Evolutionary conservation across 2,329 filamentous ascomycete species (phyloP).

Genomic region (Hypomyces rosellus): DNA sequence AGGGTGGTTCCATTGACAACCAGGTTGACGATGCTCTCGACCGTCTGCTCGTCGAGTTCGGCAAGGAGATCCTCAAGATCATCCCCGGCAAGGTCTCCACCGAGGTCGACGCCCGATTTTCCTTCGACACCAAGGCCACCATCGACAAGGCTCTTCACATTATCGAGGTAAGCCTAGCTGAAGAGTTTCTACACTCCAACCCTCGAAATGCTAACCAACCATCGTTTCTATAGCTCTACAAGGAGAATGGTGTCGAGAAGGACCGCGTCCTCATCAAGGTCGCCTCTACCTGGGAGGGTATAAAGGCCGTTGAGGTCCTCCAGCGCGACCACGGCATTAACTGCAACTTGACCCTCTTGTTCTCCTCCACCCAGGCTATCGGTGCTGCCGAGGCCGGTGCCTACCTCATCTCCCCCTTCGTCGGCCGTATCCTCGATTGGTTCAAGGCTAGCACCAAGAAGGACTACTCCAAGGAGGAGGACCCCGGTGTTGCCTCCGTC

Average conservation of each 20-base stretch:
- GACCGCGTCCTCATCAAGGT: slow-evolving; percentile 97
- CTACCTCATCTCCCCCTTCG: slow-evolving; percentile 98
- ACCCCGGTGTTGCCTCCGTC: slow-evolving; percentile 94
- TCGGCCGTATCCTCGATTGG: slow-evolving; percentile 98
- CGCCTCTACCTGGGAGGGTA: slow-evolving; percentile 98
- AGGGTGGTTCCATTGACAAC: slow-evolving; percentile 62
- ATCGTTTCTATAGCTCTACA: slow-evolving; percentile 67
- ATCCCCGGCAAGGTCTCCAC: slow-evolving; percentile 98
- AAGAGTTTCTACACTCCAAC: not conserved
- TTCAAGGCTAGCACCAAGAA: slow-evolving; percentile 96
- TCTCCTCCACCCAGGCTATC: slow-evolving; percentile 91
- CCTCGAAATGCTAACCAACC: slow-evolving; percentile 13
- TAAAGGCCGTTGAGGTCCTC: slow-evolving; percentile 95
- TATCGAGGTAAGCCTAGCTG: slow-evolving; percentile 64
- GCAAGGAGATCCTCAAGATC: slow-evolving; percentile 93
- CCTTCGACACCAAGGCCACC: slow-evolving; percentile 88
- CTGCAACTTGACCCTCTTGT: slow-evolving; percentile 98
- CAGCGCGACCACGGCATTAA: slow-evolving; percentile 95
- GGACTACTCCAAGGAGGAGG: slow-evolving; percentile 82
- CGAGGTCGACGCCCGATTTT: slow-evolving; percentile 93
- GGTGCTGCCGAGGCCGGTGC: slow-evolving; percentile 90
- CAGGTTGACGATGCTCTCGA: slow-evolving; percentile 90
- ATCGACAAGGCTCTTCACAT: slow-evolving; percentile 95
- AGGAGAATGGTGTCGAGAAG: slow-evolving; percentile 84
- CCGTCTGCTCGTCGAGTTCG: slow-evolving; percentile 93